phyloP scores from a whole-genome alignment of 2,329 filamentous ascomycete genomes.

The Coniochaeta sp. region DNA sequence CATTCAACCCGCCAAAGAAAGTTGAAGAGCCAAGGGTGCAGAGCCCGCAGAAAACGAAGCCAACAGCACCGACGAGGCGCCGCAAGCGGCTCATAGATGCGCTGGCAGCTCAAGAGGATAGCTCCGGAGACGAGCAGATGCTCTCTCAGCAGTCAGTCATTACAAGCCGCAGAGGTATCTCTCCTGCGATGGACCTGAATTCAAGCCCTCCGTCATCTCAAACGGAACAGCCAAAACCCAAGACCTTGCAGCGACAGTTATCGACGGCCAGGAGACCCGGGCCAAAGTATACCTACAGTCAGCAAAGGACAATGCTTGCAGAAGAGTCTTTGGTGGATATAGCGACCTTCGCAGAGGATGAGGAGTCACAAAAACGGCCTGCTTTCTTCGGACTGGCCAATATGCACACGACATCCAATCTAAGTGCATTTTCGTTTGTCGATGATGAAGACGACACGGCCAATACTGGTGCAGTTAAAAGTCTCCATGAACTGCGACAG shows the following conservation, averaged over 20 bases:
- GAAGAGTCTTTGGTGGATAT: slow-evolving; percentile 18
- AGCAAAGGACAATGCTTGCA: slow-evolving; percentile 28
- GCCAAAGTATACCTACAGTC: slow-evolving; percentile 30
- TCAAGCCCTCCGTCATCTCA: slow-evolving; percentile 15
- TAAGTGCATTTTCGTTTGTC: slow-evolving; percentile 26
- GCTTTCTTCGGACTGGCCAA: slow-evolving; percentile 16
- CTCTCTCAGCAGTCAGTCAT: slow-evolving; percentile 9
- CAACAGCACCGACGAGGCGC: slow-evolving; percentile 7
- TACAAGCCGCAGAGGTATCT: background rate
- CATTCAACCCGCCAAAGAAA: background rate
- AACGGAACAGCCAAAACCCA: slow-evolving; percentile 10
- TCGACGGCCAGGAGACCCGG: slow-evolving; percentile 22
- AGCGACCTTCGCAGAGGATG: slow-evolving; percentile 13
- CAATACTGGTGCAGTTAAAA: slow-evolving; percentile 46
- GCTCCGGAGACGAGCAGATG: slow-evolving; percentile 16
- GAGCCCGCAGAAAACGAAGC: background rate
- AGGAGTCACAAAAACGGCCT: slow-evolving; percentile 10
- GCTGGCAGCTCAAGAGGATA: slow-evolving; percentile 31
- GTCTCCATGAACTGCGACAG: slow-evolving; percentile 59
- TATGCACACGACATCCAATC: slow-evolving; percentile 13
- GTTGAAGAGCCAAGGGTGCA: slow-evolving; percentile 5
- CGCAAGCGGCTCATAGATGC: slow-evolving; percentile 34
- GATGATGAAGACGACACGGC: slow-evolving; percentile 36
- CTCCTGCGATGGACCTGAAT: slow-evolving; percentile 6
- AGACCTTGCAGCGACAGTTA: slow-evolving; percentile 13